Base-by-base conservation (phyloP, 805 yeast genomes). In the Starmerella geochares region DNA sequence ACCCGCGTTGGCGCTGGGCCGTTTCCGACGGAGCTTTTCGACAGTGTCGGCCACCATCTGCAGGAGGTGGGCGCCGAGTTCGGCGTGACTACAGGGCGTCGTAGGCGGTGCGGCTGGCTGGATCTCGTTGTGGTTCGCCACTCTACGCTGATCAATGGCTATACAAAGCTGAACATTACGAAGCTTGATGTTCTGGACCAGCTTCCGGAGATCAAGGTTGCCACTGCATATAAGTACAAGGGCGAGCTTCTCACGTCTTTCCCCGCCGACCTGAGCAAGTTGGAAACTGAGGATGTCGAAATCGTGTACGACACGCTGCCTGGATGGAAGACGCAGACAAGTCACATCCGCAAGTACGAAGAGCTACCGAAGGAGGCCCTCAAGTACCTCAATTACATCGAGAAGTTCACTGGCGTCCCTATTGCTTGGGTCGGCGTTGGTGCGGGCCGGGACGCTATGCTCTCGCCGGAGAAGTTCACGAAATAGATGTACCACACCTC, bases 1-100 rank as follows among this genome's bases (percentile, higher is more conserved):
- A 92, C 98, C 32, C 81, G 98, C 70, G 98, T 92, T 49, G 98
- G 98, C 62, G 97, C 88, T 65, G 98, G 98, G 57, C 98, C 98
- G 28, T 92, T 92, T 83, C 96, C 98, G 54, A 82, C 97, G 50
- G 98, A 92, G 71, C 97, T 88, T 67, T 76, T 88, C 65, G 87
- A 90, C 67, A 80, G 71, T 32, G 78, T 72, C 43, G 98, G 98
- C 63, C 94, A 84, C 62, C 78, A 79, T 58, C 74, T 92, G 64
- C 98, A 92, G 68, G 70, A 74, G 39, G 85, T 92, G 55, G 98
- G 98, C 62, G 95, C 88, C 51, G 98, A 92, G 71, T 85, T 66
- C 62, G 98, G 98, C 70, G 98, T 92, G 60, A 92, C 98, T 56
- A 92, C 98, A 32, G 98, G 98, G 59, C 82, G 98, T 73, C 87